These are phyloP conservation scores for Perkinsus olseni DNA, from an alignment of 169 alveolate genomes.

Conservation along the genomic window DNA sequence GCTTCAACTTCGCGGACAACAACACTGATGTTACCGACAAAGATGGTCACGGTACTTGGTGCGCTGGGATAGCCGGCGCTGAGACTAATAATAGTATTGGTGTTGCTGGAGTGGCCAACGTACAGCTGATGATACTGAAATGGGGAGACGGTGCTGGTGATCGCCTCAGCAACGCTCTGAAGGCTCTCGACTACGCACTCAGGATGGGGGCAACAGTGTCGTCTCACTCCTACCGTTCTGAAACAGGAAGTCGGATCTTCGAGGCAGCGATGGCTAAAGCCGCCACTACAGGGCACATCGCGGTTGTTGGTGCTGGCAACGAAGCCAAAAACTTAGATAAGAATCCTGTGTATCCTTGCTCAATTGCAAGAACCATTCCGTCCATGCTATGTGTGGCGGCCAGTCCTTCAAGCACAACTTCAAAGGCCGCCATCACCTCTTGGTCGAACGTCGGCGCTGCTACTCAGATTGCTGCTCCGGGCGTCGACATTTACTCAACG, in stretches of 20 bases:
- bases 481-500: constrained; percentile 29
- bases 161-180: constrained; percentile 22
- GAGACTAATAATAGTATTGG: constrained; percentile 24
- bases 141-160: constrained; percentile 24
- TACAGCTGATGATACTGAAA: constrained; percentile 26
- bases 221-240: constrained; percentile 22
- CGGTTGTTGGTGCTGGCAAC: constrained; percentile 35
- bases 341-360: constrained; percentile 27
- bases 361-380: constrained; percentile 17
- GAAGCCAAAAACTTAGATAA: constrained; percentile 18
- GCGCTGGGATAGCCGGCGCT: constrained; percentile 43
- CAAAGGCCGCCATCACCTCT: background rate
- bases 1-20: constrained; percentile 33
- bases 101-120: constrained; percentile 27
- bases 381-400: constrained; percentile 29
- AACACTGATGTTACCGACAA: constrained; percentile 27
- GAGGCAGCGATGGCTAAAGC: constrained; percentile 28
- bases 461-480: constrained; percentile 37
- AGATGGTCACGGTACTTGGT: constrained; percentile 38
- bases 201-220: constrained; percentile 26
- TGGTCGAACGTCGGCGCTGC: constrained; percentile 26
- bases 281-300: constrained; percentile 20
- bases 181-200: constrained; percentile 28
- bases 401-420: background rate
- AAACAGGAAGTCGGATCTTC: constrained; percentile 13